Conservation (phyloP, 2,329 filamentous ascomycete species). For the Onygenales sp. region DNA sequence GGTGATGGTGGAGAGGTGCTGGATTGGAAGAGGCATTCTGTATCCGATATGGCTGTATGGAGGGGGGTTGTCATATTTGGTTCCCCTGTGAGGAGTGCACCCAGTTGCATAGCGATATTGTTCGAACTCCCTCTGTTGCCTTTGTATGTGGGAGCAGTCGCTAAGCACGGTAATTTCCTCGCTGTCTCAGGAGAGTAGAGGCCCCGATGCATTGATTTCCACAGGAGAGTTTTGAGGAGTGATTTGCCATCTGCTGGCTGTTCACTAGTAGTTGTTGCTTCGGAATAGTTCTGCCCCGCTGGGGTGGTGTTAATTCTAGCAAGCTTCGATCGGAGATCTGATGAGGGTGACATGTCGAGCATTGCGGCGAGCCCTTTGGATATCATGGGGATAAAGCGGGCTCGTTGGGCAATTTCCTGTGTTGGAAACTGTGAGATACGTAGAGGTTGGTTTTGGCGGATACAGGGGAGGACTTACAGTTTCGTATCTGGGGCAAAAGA, state of each 20-base stretch:
- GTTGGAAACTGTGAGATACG: neutral
- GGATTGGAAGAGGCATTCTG: neutral
- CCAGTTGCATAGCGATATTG: neutral
- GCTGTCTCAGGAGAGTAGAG: slow-evolving; percentile 12
- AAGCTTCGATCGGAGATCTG: slow-evolving; percentile 10
- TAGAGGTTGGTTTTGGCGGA: neutral
- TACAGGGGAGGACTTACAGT: slow-evolving; percentile 15
- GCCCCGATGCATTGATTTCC: slow-evolving; percentile 22
- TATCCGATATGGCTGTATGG: neutral
- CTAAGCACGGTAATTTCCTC: slow-evolving; percentile 3
- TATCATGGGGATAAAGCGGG: slow-evolving; percentile 24
- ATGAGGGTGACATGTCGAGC: slow-evolving; percentile 15
- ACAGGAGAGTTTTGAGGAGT: slow-evolving; percentile 22
- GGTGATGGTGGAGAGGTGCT: no score
- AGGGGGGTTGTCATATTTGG: neutral
- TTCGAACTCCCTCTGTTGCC: neutral
- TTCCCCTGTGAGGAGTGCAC: neutral
- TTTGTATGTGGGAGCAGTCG: neutral
- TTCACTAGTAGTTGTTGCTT: neutral
- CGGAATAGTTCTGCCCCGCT: neutral
- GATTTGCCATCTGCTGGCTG: slow-evolving; percentile 8
- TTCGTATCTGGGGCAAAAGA: slow-evolving; percentile 23
- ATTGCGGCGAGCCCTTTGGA: slow-evolving; percentile 25
- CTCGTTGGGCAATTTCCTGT: slow-evolving; percentile 29
- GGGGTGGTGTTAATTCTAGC: neutral